Percentiles rank a stretch among this genome's conserved stretches.
Conservation (phyloP, 176 grass and related monocot species). For the Carex littledalei region DNA sequence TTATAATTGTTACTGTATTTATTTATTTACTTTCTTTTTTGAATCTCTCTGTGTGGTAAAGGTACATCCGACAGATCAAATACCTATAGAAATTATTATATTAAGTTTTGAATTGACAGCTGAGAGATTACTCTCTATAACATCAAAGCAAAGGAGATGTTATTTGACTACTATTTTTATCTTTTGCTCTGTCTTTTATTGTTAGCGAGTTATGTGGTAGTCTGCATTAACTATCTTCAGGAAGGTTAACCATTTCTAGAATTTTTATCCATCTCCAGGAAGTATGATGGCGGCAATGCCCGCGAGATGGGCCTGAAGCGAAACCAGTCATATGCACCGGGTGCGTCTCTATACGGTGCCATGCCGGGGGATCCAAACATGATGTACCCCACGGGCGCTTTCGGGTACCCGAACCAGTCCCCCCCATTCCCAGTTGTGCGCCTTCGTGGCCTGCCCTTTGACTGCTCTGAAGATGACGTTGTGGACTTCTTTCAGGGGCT, state of each 20-base stretch:
- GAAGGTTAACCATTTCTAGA: neutral
- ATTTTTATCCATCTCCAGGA: neutral
- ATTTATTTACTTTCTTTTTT: neutral
- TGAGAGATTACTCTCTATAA: neutral
- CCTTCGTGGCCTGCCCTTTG: constrained; percentile 42
- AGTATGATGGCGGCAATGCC: neutral
- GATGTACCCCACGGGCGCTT: constrained; percentile 21
- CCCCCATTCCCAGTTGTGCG: constrained; percentile 37
- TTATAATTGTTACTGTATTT: neutral
- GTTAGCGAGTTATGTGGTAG: neutral
- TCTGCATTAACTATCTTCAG: neutral
- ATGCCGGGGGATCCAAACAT: neutral
- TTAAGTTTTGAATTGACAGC: neutral
- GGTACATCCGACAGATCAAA: too few relatives aligned
- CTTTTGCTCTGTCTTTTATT: neutral
- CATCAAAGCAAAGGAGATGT: neutral
- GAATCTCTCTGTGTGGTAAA: too few relatives aligned
- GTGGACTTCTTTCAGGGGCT: constrained; percentile 39
- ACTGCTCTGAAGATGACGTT: constrained; percentile 35
- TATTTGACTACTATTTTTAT: neutral
- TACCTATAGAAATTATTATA: neutral
- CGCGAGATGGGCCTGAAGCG: constrained; percentile 4
- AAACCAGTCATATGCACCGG: neutral
- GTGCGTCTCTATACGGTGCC: neutral
- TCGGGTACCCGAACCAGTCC: constrained; percentile 22